Evolutionary conservation across 371 early-diverging fungal genomes (phyloP), one percentile per base, ranked within the genome.

Genomic region (Mortierella sp.): DNA sequence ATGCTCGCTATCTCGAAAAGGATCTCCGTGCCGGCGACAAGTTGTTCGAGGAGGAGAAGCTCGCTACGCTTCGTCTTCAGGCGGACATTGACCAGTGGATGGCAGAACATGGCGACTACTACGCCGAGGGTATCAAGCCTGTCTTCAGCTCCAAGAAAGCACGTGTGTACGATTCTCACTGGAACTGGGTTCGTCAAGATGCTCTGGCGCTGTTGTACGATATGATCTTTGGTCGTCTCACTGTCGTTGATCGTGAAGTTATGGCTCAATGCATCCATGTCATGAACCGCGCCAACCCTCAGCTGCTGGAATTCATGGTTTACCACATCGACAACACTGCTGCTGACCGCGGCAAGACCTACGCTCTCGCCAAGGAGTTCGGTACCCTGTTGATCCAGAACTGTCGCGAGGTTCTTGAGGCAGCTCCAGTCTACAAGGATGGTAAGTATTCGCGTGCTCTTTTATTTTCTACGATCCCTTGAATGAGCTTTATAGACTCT

Each of bases 111-210:
- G 97, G 96, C 58, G 91, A 92, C 41, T 81, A 86, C 55, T 97
- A 94, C 83, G 89, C 93, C 34, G 88, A 92, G 56, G 97, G 98
- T 46, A 93, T 96, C 79, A 87, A 85, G 53, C 95, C 95, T 18
- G 71, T 87, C 23, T 98, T 98, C 81, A 88, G 88, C 58, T 79
- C 83, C 49, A 87, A 89, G 64, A 98, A 95, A 87, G 96, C 92
- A 38, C 94, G 98, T 47, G 83, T 80, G 26, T 96, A 94, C 71
- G 96, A 96, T 65, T 97, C 97, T 30, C 91, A 92, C 88, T 98
- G 98, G 98, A 98, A 98, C 85, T 98, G 98, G 98, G 94, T 92
- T 51, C 92, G 96, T 60, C 95, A 95, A 79, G 96, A 98, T 80
- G 95, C 94, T 13, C 81, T 96, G 48, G 87, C 90, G 48, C 86